Conservation (phyloP, 805 yeast species). For the Kodamaea neixiangensis region DNA sequence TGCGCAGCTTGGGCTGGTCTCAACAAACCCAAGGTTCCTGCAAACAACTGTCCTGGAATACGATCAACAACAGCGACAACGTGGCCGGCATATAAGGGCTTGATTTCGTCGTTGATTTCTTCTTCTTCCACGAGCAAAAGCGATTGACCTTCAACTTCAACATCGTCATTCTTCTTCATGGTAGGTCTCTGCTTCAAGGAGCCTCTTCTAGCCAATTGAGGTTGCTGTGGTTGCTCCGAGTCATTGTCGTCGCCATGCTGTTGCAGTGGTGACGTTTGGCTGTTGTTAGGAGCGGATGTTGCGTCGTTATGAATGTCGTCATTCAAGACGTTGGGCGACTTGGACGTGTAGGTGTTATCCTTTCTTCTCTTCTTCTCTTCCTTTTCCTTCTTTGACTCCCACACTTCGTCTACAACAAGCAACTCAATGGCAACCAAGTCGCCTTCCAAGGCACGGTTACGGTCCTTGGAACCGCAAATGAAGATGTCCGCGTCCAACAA, state of each 20-base stretch:
- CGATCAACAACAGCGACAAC: constrained; percentile 98
- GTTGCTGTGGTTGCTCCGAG: constrained; percentile 32
- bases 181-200: constrained; percentile 94
- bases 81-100: constrained; percentile 96
- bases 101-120: constrained; percentile 87
- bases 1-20: constrained; percentile 95
- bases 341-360: constrained; percentile 48
- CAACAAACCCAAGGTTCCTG: constrained; percentile 90
- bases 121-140: constrained; percentile 90
- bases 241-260: constrained; percentile 24
- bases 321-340: constrained; percentile 42
- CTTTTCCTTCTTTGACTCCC: constrained; percentile 95
- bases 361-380: constrained; percentile 96
- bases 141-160: constrained; percentile 97
- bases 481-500: constrained; percentile 94
- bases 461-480: constrained; percentile 97
- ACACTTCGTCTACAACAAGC: constrained; percentile 93
- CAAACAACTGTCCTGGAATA: constrained; percentile 93
- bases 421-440: constrained; percentile 95
- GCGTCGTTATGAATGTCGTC: constrained; percentile 84
- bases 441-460: constrained; percentile 96
- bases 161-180: constrained; percentile 96
- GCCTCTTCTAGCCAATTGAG: constrained; percentile 68
- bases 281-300: constrained; percentile 50
- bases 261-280: constrained; percentile 16